Base-by-base conservation (phyloP, 768 basidiomycete species). In the Psilocybe cyanescens region DNA sequence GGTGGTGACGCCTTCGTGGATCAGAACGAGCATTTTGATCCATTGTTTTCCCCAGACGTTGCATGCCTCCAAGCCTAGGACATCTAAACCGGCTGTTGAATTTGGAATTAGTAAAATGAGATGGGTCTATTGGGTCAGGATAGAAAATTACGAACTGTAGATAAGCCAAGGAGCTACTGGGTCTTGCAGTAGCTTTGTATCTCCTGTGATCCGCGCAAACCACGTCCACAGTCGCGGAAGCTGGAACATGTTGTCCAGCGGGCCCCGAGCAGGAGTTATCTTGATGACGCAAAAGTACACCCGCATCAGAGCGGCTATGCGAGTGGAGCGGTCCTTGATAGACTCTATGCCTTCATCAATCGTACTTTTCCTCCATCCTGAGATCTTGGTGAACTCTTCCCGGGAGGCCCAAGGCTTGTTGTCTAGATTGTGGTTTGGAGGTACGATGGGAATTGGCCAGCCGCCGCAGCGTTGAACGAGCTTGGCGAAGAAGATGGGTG, bases 391-490 rank as follows among this genome's bases (percentile, higher is more conserved):
- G 37, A 77, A 75, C 17, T 78, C 74, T 12, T 55, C 72, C 0
- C 78, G 76, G 49, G 71, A 71, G 35, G 69, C 66, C 82, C 85
- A 88, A 16, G 79, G 69, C 17, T 73, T 71, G 3, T 77, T 81
- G 57, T 86, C 84, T 16, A 81, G 74, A 58, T 90, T 85, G 14
- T 74, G 73, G 12, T 73, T 67, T 0, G 88, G 86, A 0, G 93
- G 79, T 16, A 79, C 81, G 52, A 79, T 79, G 0, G 94, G 94
- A 2, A 97, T 79, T 0, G 89, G 82, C 95, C 95, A 98, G 28
- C 91, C 90, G 45, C 96, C 96, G 17, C 91, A 86, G 24, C 91
- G 87, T 73, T 97, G 95, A 30, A 92, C 88, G 33, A 98, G 81
- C 68, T 94, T 88, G 8, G 91, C 86, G 76, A 88, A 94, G 70